A percentile compares a stretch with the other conserved stretches of the same genome.
These are phyloP conservation scores for Eremothecium cymbalariae DNA, from an alignment of 1,139 yeast species.

Conservation along the genomic window DNA sequence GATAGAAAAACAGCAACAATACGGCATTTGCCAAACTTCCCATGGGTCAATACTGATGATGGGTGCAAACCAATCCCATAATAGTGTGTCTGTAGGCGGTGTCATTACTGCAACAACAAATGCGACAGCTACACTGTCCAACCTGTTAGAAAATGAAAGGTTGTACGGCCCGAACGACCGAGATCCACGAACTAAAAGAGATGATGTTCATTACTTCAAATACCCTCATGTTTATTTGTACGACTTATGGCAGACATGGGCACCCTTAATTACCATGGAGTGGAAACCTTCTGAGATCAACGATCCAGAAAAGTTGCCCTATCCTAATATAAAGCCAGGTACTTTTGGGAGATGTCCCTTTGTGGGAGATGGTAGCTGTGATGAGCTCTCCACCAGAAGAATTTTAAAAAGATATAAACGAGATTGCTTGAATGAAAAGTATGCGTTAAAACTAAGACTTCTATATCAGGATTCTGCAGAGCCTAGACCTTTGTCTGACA, in stretches of 20 bases:
- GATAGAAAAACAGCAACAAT: conserved; percentile 9
- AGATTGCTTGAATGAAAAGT: conserved; percentile 27
- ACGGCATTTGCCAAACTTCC: conserved; percentile 15
- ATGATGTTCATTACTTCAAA: conserved; percentile 75
- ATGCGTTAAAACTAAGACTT: conserved; percentile 27
- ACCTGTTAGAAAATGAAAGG: conserved; percentile 74
- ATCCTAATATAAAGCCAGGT: conserved; percentile 40
- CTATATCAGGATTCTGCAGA: conserved; percentile 27
- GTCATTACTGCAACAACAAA: conserved; percentile 20
- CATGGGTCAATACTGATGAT: too few relatives aligned
- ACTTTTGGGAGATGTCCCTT: conserved; percentile 70
- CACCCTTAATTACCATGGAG: conserved; percentile 79
- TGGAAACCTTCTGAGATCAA: conserved; percentile 43
- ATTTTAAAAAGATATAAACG: conserved; percentile 28
- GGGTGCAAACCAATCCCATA: too few relatives aligned
- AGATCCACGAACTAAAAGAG: conserved; percentile 77
- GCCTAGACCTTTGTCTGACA: conserved; percentile 8
- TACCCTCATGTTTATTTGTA: conserved; percentile 70
- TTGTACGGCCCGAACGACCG: conserved; percentile 81
- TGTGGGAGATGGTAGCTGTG: conserved; percentile 38
- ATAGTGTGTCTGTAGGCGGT: too few relatives aligned
- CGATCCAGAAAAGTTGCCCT: conserved; percentile 32
- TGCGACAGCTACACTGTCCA: conserved; percentile 39
- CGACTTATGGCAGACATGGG: conserved; percentile 68
- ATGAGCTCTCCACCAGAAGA: conserved; percentile 26